Conservation (phyloP, 345 rosid species). For the Laguncularia racemosa region DNA sequence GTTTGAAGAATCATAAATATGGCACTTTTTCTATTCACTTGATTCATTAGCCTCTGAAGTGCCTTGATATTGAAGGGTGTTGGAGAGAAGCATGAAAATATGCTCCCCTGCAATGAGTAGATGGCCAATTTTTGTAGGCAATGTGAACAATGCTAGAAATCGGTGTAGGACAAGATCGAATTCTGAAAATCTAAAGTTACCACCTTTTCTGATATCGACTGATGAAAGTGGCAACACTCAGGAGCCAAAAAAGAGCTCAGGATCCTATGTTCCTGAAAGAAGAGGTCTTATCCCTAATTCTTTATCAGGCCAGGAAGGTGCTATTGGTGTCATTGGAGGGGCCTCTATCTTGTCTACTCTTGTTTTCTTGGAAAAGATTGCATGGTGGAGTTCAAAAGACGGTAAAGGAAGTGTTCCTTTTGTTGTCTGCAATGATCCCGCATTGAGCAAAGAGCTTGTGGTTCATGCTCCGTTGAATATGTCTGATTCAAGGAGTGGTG, state of each 20-base stretch:
- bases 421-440: conserved; percentile 34
- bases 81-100: conserved; percentile 18
- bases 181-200: conserved; percentile 11
- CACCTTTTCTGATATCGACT: conserved; percentile 14
- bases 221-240: conserved; percentile 12
- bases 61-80: conserved; percentile 10
- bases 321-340: conserved; percentile 48
- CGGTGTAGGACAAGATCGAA: conserved; percentile 11
- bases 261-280: conserved; percentile 1
- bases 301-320: conserved; percentile 19
- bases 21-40: neutral
- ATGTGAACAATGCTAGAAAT: conserved; percentile 10
- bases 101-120: conserved; percentile 7
- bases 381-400: conserved; percentile 31
- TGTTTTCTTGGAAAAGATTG: conserved; percentile 41
- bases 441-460: conserved; percentile 4
- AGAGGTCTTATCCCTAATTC: conserved; percentile 8
- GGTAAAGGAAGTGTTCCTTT: conserved; percentile 31
- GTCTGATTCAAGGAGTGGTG: neutral
- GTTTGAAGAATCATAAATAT: too few species aligned
- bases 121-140: conserved; percentile 14
- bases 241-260: conserved; percentile 15
- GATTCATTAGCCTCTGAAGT: neutral
- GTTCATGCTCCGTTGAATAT: conserved; percentile 2
- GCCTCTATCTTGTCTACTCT: conserved; percentile 38